A percentile compares a stretch with the other conserved stretches of the same genome.
phyloP scores from a whole-genome alignment of 2,329 filamentous ascomycete genomes.

The Sclerotinia minor region DNA sequence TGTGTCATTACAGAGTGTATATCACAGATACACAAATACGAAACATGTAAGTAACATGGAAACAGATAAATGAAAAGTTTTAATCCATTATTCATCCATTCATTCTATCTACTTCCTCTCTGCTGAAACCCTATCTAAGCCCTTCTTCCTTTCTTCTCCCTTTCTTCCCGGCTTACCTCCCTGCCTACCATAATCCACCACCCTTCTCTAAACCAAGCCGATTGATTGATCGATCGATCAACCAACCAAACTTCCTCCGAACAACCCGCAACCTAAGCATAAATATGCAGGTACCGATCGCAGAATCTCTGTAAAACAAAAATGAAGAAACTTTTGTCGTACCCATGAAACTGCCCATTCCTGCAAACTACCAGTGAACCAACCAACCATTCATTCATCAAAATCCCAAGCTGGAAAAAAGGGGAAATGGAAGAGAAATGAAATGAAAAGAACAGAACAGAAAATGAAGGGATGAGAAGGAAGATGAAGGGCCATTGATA shows the following conservation, averaged over 20 bases:
- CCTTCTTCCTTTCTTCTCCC: not conserved
- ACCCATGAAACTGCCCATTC: not conserved
- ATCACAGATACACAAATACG: not conserved
- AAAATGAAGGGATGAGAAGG: too few species aligned
- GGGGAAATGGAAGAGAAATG: too few species aligned
- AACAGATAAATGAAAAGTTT: not conserved
- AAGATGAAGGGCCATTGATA: not conserved
- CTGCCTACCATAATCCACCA: not conserved
- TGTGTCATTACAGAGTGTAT: not conserved
- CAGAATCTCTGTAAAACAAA: too few species aligned
- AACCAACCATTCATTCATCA: not conserved
- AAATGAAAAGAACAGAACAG: not conserved
- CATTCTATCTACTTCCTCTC: not conserved
- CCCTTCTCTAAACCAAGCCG: not conserved
- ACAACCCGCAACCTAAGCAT: too few species aligned
- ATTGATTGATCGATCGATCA: too few species aligned
- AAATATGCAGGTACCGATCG: too few species aligned
- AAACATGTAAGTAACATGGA: too few species aligned
- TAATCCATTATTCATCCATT: not conserved
- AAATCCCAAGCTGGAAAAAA: not conserved
- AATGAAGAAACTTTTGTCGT: constrained; percentile 5
- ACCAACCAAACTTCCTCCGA: too few species aligned
- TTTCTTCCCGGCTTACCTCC: too few species aligned
- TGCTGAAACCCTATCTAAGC: not conserved
- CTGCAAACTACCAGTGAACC: too few species aligned